Evolutionary conservation across 2,329 filamentous ascomycete species (phyloP).

Genomic region (Pezicula neosporulosa): DNA sequence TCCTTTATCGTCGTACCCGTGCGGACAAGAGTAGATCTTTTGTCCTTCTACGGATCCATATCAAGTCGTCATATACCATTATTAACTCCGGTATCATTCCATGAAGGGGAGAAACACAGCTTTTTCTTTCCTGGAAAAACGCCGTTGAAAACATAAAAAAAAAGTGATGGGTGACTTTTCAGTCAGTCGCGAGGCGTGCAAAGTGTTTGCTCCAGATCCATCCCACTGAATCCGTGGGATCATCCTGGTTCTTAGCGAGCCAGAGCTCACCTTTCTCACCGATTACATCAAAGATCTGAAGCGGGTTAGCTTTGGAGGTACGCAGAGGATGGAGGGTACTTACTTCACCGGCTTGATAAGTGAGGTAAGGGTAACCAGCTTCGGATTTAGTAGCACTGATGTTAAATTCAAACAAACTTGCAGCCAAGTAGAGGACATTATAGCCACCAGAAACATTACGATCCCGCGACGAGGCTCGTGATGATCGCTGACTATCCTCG

Average conservation of each 20-base stretch:
- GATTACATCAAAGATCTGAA: constrained; percentile 81
- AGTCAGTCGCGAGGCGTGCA: constrained; percentile 49
- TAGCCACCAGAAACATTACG: constrained; percentile 51
- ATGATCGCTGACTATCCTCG: constrained; percentile 49
- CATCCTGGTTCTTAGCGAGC: constrained; percentile 97
- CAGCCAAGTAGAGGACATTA: constrained; percentile 84
- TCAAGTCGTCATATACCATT: neutral
- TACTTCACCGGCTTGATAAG: constrained; percentile 90
- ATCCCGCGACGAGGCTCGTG: constrained; percentile 58
- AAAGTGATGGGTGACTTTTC: constrained; percentile 1
- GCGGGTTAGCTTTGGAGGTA: constrained; percentile 5
- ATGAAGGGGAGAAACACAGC: neutral
- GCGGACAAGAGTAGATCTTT: neutral
- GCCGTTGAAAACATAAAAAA: neutral
- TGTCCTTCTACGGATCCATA: neutral
- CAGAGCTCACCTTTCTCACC: constrained; percentile 96
- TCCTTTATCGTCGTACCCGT: neutral
- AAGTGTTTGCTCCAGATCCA: constrained; percentile 99
- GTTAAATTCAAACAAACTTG: constrained; percentile 94
- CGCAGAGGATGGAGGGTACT: constrained; percentile 24
- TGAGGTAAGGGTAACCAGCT: constrained; percentile 92
- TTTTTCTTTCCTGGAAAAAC: neutral
- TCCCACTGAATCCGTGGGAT: constrained; percentile 72
- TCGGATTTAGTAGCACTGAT: constrained; percentile 90
- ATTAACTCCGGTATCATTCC: neutral